These are phyloP conservation scores for Candida dajiaensis DNA, from an alignment of 805 yeast genomes.

Conservation along the genomic window DNA sequence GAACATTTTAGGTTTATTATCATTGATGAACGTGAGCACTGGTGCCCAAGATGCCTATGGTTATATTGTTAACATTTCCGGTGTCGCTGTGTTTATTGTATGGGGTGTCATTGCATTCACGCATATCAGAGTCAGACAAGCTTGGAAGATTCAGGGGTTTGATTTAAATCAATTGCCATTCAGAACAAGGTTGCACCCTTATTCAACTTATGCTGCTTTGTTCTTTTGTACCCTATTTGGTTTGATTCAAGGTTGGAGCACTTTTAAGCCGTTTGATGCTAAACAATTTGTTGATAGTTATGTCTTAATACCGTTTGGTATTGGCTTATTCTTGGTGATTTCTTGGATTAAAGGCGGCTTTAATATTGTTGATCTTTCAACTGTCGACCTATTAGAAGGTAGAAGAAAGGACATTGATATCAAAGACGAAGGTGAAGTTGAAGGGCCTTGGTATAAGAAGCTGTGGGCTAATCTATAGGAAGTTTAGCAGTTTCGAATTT, in stretches of 20 bases:
- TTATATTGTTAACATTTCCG: constrained; percentile 69
- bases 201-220: constrained; percentile 35
- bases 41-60: constrained; percentile 55
- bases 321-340: constrained; percentile 35
- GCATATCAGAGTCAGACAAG: constrained; percentile 64
- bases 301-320: constrained; percentile 52
- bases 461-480: constrained; percentile 5
- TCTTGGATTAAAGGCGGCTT: constrained; percentile 32
- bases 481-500: not conserved
- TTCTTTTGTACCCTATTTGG: constrained; percentile 34
- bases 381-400: constrained; percentile 47
- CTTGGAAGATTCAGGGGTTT: constrained; percentile 57
- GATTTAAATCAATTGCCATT: constrained; percentile 64
- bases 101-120: constrained; percentile 63
- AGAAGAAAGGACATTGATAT: constrained; percentile 34
- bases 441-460: constrained; percentile 11
- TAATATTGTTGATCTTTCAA: constrained; percentile 34
- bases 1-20: constrained; percentile 56
- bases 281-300: constrained; percentile 55
- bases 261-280: constrained; percentile 42
- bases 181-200: constrained; percentile 52
- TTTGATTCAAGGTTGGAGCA: constrained; percentile 45
- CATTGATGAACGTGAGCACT: constrained; percentile 49
- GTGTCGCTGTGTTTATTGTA: constrained; percentile 68
- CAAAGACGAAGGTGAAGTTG: constrained; percentile 1